These are phyloP conservation scores for Xylariaceae sp. DNA, from an alignment of 2,329 filamentous ascomycete genomes.

Conservation along the genomic window DNA sequence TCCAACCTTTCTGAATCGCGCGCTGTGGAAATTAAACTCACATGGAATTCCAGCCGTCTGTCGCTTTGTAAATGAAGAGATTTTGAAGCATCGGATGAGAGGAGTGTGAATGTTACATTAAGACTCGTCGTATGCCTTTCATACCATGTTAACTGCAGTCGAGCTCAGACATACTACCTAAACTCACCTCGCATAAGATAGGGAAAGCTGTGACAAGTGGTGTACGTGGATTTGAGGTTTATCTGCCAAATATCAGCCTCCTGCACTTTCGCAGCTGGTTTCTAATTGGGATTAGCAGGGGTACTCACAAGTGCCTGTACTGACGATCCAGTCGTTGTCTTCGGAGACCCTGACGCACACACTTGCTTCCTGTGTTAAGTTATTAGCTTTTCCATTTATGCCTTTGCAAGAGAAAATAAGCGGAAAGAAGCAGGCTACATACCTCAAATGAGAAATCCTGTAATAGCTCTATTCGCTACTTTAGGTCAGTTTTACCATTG, in stretches of 20 bases:
- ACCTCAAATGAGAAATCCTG: conserved; percentile 95
- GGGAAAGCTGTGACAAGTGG: conserved; percentile 86
- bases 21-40: conserved; percentile 29
- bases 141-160: no score
- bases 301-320: conserved; percentile 72
- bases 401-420: neutral
- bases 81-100: conserved; percentile 92
- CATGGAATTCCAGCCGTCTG: conserved; percentile 87
- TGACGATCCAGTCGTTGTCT: conserved; percentile 97
- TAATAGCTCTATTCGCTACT: conserved; percentile 79
- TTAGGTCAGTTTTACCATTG: neutral
- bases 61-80: conserved; percentile 93
- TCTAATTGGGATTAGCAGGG: neutral
- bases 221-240: conserved; percentile 93
- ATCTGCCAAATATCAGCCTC: conserved; percentile 18
- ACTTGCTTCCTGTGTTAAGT: conserved; percentile 78
- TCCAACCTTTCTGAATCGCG: no score
- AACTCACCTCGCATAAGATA: conserved; percentile 74
- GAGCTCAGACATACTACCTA: neutral
- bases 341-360: conserved; percentile 85
- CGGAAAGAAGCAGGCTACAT: neutral
- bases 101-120: conserved; percentile 88
- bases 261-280: no score
- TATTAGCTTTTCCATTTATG: neutral
- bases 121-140: conserved; percentile 84